phyloP scores from a whole-genome alignment of 202 grass and related monocot genomes.

The Hordeum pubiflorum region DNA sequence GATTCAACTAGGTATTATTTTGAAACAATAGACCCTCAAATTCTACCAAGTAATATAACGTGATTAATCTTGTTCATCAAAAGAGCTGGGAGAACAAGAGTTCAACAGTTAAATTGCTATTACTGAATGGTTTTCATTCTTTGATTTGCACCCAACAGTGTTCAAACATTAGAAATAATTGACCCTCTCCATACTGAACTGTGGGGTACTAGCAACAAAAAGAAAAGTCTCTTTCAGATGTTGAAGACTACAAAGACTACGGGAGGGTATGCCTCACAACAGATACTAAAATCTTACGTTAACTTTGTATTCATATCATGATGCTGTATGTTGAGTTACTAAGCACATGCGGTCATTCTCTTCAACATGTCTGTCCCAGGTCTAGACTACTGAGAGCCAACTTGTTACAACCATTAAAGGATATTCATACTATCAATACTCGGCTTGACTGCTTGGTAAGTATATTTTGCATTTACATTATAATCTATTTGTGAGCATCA shows the following conservation, averaged over 20 bases:
- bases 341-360: neutral
- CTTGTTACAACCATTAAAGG: conserved; percentile 85
- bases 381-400: conserved; percentile 88
- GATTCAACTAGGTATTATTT: conserved; percentile 84
- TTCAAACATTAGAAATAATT: conserved; percentile 95
- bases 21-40: neutral
- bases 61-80: conserved; percentile 17
- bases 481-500: conserved; percentile 15
- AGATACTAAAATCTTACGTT: neutral
- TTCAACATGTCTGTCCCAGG: conserved; percentile 44
- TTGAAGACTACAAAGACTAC: conserved; percentile 91
- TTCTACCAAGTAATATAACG: conserved; percentile 8
- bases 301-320: neutral
- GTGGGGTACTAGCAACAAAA: conserved; percentile 81
- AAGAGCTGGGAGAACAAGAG: neutral
- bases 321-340: neutral
- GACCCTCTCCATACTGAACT: conserved; percentile 85
- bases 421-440: conserved; percentile 88
- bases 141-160: conserved; percentile 42
- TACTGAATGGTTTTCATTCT: conserved; percentile 22
- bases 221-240: conserved; percentile 96
- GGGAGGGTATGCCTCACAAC: conserved; percentile 65
- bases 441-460: conserved; percentile 88
- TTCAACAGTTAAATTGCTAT: neutral
- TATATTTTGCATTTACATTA: conserved; percentile 21